Evolutionary conservation across 805 yeast genomes (phyloP).

Genomic region (Suhomyces prunicola): DNA sequence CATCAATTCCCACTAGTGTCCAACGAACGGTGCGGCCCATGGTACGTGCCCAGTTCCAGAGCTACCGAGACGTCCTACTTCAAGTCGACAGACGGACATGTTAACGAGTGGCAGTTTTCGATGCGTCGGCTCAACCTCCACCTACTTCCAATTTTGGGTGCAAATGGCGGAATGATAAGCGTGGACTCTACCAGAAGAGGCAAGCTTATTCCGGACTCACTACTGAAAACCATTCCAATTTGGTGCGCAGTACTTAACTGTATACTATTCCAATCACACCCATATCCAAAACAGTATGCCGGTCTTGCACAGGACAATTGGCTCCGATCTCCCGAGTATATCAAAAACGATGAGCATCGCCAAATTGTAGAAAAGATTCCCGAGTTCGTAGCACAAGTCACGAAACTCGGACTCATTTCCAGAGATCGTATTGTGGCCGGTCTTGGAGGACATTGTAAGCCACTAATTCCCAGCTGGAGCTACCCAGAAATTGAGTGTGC

Average conservation of each 20-base stretch:
- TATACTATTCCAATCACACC: slow-evolving; percentile 40
- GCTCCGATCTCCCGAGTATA: slow-evolving; percentile 50
- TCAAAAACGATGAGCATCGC: slow-evolving; percentile 54
- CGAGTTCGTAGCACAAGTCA: slow-evolving; percentile 11
- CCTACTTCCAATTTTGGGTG: slow-evolving; percentile 47
- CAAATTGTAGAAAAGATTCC: slow-evolving; percentile 40
- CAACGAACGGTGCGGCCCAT: slow-evolving; percentile 82
- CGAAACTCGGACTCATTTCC: slow-evolving; percentile 38
- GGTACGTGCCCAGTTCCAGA: slow-evolving; percentile 62
- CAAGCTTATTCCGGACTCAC: slow-evolving; percentile 79
- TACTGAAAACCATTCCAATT: slow-evolving; percentile 83
- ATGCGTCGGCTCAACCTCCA: slow-evolving; percentile 73
- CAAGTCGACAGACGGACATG: slow-evolving; percentile 91
- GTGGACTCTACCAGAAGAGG: slow-evolving; percentile 88
- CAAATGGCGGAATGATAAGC: slow-evolving; percentile 49
- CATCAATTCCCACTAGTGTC: slow-evolving; percentile 49
- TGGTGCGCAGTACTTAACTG: slow-evolving; percentile 83
- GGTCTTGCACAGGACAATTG: slow-evolving; percentile 21
- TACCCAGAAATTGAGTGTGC: slow-evolving; percentile 48
- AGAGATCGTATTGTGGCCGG: slow-evolving; percentile 24
- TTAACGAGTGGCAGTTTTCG: slow-evolving; percentile 75
- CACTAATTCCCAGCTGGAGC: slow-evolving; percentile 67
- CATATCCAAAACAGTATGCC: slow-evolving; percentile 3
- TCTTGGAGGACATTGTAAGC: slow-evolving; percentile 33
- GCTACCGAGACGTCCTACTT: slow-evolving; percentile 57